Conservation (phyloP, 805 yeast genomes). For the Wickerhamiella qilinensis region DNA sequence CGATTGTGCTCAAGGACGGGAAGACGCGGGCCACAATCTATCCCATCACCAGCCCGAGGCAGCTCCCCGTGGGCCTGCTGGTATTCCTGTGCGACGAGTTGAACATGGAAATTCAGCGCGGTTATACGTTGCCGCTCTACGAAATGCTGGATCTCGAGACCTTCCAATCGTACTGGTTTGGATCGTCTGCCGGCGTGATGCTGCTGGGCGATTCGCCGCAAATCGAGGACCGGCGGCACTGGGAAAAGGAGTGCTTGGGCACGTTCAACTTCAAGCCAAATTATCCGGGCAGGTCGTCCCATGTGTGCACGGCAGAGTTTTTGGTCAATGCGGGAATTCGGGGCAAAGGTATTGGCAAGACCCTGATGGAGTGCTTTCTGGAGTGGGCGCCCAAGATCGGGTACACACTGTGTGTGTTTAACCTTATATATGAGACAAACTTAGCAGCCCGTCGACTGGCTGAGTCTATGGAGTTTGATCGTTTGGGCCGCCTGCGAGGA, state of each 20-base stretch:
- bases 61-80: slow-evolving; percentile 61
- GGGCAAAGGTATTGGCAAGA: slow-evolving; percentile 80
- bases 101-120: slow-evolving; percentile 80
- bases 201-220: slow-evolving; percentile 58
- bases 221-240: slow-evolving; percentile 39
- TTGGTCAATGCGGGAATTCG: slow-evolving; percentile 86
- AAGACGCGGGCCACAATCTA: slow-evolving; percentile 87
- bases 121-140: slow-evolving; percentile 75
- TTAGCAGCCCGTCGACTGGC: slow-evolving; percentile 65
- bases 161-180: slow-evolving; percentile 79
- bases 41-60: slow-evolving; percentile 53
- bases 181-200: slow-evolving; percentile 63
- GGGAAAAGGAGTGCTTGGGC: slow-evolving; percentile 91
- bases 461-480: slow-evolving; percentile 58
- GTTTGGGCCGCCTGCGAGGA: slow-evolving; percentile 67
- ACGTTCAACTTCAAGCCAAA: slow-evolving; percentile 73
- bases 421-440: slow-evolving; percentile 78
- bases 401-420: slow-evolving; percentile 69
- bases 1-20: slow-evolving; percentile 69
- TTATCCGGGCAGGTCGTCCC: slow-evolving; percentile 85
- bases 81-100: slow-evolving; percentile 81
- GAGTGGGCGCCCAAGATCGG: slow-evolving; percentile 89
- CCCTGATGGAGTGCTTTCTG: slow-evolving; percentile 65
- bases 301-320: slow-evolving; percentile 80
- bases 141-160: slow-evolving; percentile 62